Conservation (phyloP, 2,329 filamentous ascomycete genomes). For the Hortaea sp. region DNA sequence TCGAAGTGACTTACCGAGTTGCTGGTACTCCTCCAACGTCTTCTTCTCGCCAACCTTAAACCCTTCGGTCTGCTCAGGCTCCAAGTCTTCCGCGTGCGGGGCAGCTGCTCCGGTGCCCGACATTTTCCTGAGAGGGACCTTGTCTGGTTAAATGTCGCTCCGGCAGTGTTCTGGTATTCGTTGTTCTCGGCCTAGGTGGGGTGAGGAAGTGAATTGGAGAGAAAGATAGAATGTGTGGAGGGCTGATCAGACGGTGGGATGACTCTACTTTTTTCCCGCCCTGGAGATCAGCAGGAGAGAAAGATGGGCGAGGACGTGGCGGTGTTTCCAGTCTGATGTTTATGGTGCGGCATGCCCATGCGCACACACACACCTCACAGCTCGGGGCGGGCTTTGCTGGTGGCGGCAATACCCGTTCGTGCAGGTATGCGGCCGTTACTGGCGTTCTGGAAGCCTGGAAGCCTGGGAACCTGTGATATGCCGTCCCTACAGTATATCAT, state of each 20-base stretch:
- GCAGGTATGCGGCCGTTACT: too few species aligned
- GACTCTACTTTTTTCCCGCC: too few species aligned
- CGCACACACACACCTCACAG: not conserved
- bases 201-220: too few species aligned
- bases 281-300: too few species aligned
- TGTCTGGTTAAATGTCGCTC: not conserved
- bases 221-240: too few species aligned
- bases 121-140: constrained; percentile 16
- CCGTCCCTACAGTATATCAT: too few species aligned
- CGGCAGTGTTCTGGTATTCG: not conserved
- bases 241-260: too few species aligned
- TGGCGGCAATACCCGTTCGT: too few species aligned
- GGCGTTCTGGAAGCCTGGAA: too few species aligned
- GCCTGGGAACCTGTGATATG: too few species aligned
- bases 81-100: constrained; percentile 61
- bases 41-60: constrained; percentile 98
- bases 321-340: not conserved
- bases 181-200: too few species aligned
- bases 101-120: constrained; percentile 14
- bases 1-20: constrained; percentile 49
- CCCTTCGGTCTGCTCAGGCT: constrained; percentile 80
- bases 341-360: not conserved
- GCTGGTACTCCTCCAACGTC: constrained; percentile 85
- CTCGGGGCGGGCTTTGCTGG: too few species aligned
- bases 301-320: not conserved